Base-by-base conservation (phyloP, 352 stramenopile species). In the Aphanomyces astaci region DNA sequence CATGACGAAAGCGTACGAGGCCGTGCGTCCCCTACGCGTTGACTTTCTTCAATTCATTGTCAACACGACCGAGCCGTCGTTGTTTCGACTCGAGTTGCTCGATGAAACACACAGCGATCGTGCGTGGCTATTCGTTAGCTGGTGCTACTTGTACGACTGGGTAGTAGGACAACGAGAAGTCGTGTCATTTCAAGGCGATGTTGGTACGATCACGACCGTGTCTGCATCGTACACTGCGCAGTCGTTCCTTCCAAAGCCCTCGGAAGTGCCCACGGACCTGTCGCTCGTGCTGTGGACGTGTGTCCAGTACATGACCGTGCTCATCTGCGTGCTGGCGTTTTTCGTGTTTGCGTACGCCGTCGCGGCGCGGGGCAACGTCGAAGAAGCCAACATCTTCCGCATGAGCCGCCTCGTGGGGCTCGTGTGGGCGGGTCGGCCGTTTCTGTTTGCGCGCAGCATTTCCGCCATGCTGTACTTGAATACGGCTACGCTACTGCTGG, bases 351-450 rank as follows among this genome's bases (percentile, higher is more conserved):
- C 28, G 2, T 66, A 17, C 9, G 31, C 43, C 19, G 9, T 66
- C 24, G 4, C 53, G 9, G 40, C 11, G 22, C 13, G 1, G 9
- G 53, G 63, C 10, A 10, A 70, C 39, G 31, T 70, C 4, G 45
- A 60, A 63, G 45, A 48, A 11, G 15, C 19, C 24, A 70, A 70
- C 30, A 27, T 70, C 17, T 49, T 70, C 55, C 13, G 15, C n/a
- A 27, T 70, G 30, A 64, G 48, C 30, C 59, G 59, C 46, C n/a
- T 66, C 31, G n/a, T 66, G 7, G 59, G 59, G n/a, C 43, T 54
- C 28, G 59, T 66, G 5, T 66, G 59, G 59, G 32, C 33, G 25
- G 59, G 59, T 30, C 40, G 59, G 13, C 54, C 59, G 11, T 66
- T 66, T 36, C 59, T 66, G 22, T 17, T 66, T 30, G 19, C 32